Evolutionary conservation across 2,329 filamentous ascomycete species (phyloP), one percentile per base, ranked within the genome.

Genomic region (Colletotrichum sp.): DNA sequence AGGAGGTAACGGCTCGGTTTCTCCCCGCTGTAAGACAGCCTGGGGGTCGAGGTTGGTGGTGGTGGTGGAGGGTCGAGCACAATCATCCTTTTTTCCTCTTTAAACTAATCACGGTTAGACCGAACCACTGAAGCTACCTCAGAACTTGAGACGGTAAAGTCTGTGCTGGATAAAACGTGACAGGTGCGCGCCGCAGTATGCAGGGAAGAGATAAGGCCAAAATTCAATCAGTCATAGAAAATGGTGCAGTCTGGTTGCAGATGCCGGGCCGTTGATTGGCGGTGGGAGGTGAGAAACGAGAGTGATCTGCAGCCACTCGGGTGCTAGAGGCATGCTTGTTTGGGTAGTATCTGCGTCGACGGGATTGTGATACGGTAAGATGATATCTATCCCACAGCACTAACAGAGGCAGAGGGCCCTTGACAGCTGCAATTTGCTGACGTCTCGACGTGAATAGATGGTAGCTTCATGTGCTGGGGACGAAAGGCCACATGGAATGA

Each of bases 211-310:
- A 77, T 77, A 77, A 77, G 76, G 68, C 73, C 60, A 44, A 77
- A 63, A 72, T 74, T 77, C 60, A 66, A 77, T 74, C 73, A 73
- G 69, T 77, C 76, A 77, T 77, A 77, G 69, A 77, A 49, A 77
- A 70, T 67, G 62, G 39, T 55, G 72, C 44, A 32, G 69, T 64
- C n/a, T 39, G 44, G 65, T n/a, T 34, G 64, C 49, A 49, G 15
- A 10, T 60, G 44, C 26, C 26, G 68, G 15, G 26, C 69, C 69
- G 64, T 60, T 71, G 39, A 30, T 24, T 36, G n/a, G n/a, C 30
- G n/a, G n/a, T 9, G 18, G n/a, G 12, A 26, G n/a, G 16, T 59
- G 24, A 13, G 28, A 36, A 49, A 30, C 66, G 10, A 8, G 16
- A 30, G 52, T 13, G 66, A 69, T 71, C 75, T 71, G 62, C 72